phyloP scores from a whole-genome alignment of 2,329 filamentous ascomycete species.

The Tolypocladium endophyticum region DNA sequence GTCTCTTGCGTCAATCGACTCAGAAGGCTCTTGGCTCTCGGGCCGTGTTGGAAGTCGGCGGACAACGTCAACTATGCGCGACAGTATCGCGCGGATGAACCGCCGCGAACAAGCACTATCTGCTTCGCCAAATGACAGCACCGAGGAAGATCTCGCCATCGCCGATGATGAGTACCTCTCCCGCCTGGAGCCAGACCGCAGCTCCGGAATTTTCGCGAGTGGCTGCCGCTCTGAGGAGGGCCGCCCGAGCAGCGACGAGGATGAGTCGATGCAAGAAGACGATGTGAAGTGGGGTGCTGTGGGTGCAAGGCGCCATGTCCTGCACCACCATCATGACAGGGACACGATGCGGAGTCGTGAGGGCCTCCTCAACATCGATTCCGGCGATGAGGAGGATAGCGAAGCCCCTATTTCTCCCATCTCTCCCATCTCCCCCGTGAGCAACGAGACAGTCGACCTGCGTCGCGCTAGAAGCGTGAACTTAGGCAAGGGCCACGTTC shows the following conservation, averaged over 20 bases:
- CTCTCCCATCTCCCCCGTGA: slow-evolving; percentile 12
- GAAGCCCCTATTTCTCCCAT: slow-evolving; percentile 14
- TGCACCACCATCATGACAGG: slow-evolving; percentile 37
- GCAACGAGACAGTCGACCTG: slow-evolving; percentile 26
- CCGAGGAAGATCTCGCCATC: slow-evolving; percentile 54
- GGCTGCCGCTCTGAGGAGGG: slow-evolving; percentile 38
- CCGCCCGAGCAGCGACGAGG: slow-evolving; percentile 49
- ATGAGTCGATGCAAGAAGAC: slow-evolving; percentile 31
- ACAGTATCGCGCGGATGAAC: slow-evolving; percentile 22
- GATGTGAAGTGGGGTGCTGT: slow-evolving; percentile 44
- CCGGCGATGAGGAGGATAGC: slow-evolving; percentile 20
- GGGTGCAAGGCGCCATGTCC: slow-evolving; percentile 38
- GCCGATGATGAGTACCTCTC: slow-evolving; percentile 66
- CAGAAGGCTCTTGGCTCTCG: slow-evolving; percentile 91
- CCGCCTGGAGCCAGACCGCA: slow-evolving; percentile 23
- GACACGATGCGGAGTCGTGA: slow-evolving; percentile 41
- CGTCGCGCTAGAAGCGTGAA: slow-evolving; percentile 64
- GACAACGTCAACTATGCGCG: slow-evolving; percentile 33
- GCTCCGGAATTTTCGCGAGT: slow-evolving; percentile 13
- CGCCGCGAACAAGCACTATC: slow-evolving; percentile 22
- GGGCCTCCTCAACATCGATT: slow-evolving; percentile 35
- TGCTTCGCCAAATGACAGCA: slow-evolving; percentile 27
- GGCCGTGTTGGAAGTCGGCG: slow-evolving; percentile 49
- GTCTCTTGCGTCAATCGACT: slow-evolving; percentile 88
- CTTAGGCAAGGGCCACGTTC: slow-evolving; percentile 52